Base-by-base conservation (phyloP, 305 asterid genomes). In the Fraxinus albicans region DNA sequence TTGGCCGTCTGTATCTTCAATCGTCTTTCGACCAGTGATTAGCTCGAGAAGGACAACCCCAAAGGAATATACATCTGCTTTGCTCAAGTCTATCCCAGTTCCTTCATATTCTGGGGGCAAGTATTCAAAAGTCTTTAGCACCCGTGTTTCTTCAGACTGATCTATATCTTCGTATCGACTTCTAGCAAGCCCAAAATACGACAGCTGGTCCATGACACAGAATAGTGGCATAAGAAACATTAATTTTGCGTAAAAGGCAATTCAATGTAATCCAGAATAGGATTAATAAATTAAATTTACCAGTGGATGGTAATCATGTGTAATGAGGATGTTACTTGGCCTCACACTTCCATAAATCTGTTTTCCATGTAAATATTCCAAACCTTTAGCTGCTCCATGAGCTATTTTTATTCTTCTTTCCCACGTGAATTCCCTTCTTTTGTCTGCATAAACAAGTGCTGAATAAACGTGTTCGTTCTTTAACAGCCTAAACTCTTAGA, bases 11-110 rank as follows among this genome's bases (percentile, higher is more conserved):
- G 94, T 91, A n/a, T 87, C 91, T 34, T 86, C 83, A 34, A 82
- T 76, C 0, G 91, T 90, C 82, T 90, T 92, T 86, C 94, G 82
- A 12, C 94, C 97, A 0, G 93, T 91, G 55, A 91, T 88, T 69
- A 92, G 85, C 80, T 92, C 93, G 2, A 92, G 84, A 63, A 92
- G 91, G 36, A 92, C 93, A 0, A 90, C 91, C n/a, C 97, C 97
- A 35, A 91, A 92, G 5, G 97, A 85, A 81, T 85, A 92, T 0
- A 91, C 94, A 74, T 91, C 94, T 0, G 94, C 90, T 73, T 91
- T 88, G 69, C 93, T 91, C 77, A 84, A 55, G 65, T 88, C 92
- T 77, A 77, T 82, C n/a, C 93, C 93, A 13, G 86, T 87, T 84
- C 88, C 93, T 44, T 83, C 86, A 80, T 88, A 92, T 47, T 90